phyloP scores from a whole-genome alignment of 164 flowering plant genomes.

The Magnolia officinalis region DNA sequence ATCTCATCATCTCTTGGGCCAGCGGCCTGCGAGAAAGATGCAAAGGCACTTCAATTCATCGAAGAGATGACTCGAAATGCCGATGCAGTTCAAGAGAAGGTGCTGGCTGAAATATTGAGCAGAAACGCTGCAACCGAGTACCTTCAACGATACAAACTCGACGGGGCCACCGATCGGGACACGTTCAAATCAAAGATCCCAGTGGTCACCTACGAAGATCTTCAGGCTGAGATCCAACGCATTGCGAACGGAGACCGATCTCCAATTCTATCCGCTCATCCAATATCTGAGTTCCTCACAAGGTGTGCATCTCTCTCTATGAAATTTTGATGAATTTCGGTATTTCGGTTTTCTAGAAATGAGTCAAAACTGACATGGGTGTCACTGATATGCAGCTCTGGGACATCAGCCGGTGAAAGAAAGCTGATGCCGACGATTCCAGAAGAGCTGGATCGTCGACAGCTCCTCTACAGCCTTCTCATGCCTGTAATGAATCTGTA shows the following conservation, averaged over 20 bases:
- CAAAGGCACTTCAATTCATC: conserved; percentile 58
- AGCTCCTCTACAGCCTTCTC: conserved; percentile 61
- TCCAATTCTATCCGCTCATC: conserved; percentile 53
- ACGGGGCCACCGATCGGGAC: conserved; percentile 48
- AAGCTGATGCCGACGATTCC: conserved; percentile 76
- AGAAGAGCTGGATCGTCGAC: conserved; percentile 65
- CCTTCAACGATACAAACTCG: conserved; percentile 33
- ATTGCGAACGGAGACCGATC: conserved; percentile 74
- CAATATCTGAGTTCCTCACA: conserved; percentile 76
- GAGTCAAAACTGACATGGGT: background rate
- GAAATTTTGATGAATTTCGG: background rate
- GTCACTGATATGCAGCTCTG: conserved; percentile 45
- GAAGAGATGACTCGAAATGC: conserved; percentile 56
- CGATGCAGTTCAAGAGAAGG: conserved; percentile 52
- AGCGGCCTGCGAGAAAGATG: conserved; percentile 43
- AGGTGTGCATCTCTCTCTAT: conserved; percentile 32
- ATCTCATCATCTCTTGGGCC: conserved; percentile 22
- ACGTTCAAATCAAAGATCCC: conserved; percentile 60
- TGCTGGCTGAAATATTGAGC: conserved; percentile 47
- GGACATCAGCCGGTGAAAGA: conserved; percentile 83
- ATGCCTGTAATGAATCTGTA: conserved; percentile 86
- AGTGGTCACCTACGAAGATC: conserved; percentile 61
- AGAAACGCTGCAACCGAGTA: conserved; percentile 61
- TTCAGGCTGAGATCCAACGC: conserved; percentile 62
- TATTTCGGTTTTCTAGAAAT: background rate